Base-by-base conservation (phyloP, 352 stramenopile species). In the Pythium brachiatum region DNA sequence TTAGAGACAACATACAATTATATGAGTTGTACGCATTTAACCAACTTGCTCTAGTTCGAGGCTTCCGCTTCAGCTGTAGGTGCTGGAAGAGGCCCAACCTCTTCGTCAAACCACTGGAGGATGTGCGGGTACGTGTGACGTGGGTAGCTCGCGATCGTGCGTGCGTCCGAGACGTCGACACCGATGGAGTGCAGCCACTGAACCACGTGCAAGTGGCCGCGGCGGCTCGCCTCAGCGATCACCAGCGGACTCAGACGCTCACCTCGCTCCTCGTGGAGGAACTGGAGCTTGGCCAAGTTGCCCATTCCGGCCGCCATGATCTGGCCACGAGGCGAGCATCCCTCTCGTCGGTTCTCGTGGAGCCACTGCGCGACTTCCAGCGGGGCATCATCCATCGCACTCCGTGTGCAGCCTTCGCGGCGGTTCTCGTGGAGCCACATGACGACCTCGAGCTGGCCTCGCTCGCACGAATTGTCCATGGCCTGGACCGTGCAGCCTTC, bases 111-210 rank as follows among this genome's bases (percentile, higher is more conserved):
- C 65, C 65, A 72, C 23, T 52, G 11, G 29, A 51, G 47, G 12
- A 72, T 57, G 34, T 72, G 65, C 16, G 47, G 38, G 26, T 72
- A 72, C 16, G 1, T 48, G 41, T 48, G 41, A n/a, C 59, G 59
- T 13, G 64, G 29, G 27, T 60, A 72, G 1, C 65, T 60, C 18
- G 65, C 65, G 0, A 53, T 53, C 12, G n/a, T 38, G 3, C 43
- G 44, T 29, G 65, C 65, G 25, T 73, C 66, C 7, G 50, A 46
- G 20, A 68, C 63, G 36, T 74, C 58, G 8, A 68, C 39, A 21
- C 68, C 63, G 46, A 72, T 53, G n/a, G 68, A 52, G 36, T 72
- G 63, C n/a, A 75, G 58, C 68, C 68, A 75, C 57, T 72, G 64
- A 27, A 75, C 52, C 26, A 72, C 50, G 20, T 74, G 62, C 38